Base-by-base conservation (phyloP, 805 yeast species). In the Candida odintsovae region DNA sequence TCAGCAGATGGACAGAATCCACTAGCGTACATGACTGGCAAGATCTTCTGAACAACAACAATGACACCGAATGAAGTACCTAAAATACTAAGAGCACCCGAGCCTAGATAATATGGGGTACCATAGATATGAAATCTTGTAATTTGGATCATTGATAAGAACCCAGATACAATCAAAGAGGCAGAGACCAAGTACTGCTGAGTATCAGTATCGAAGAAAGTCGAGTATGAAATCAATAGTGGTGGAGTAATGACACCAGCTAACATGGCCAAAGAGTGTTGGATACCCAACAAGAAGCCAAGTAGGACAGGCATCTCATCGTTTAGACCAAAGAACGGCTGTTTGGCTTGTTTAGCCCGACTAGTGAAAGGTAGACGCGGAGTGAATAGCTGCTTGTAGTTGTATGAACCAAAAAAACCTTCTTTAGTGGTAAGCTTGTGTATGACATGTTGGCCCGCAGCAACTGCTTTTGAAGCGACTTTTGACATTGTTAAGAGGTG, bases 161-260 rank as follows among this genome's bases (percentile, higher is more conserved):
- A 55, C 13, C 86, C 89, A 18, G 86, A 81, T 33, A 76, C 79
- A 50, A 90, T 87, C 49, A 87, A 73, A 11, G 86, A 75, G 15
- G 83, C 85, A 8, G 95, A 84, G 44, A 80, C 89, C 44, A 83
- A 69, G 59, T 80, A 85, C 52, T 86, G 85, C 49, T 75, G 73
- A 15, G 69, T 51, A 2, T 65, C 72, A 12, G 70, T 54, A 25
- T 68, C 68, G 43, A 90, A 72, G 60, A 83, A 73, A n/a, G 92
- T 89, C 19, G 77, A 65, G 18, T 71, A 60, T 0, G 90, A 71
- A 38, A 88, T 85, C 50, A 90, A 70, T 45, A 90, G 66, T 3
- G 96, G 92, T 4, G 97, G 96, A 11, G 94, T 73, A 38, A 86
- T 83, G 43, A 90, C 78, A 59, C 97, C 97, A 10, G 96, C 97